Conservation (phyloP, 352 stramenopile genomes). For the Peronospora destructor region DNA sequence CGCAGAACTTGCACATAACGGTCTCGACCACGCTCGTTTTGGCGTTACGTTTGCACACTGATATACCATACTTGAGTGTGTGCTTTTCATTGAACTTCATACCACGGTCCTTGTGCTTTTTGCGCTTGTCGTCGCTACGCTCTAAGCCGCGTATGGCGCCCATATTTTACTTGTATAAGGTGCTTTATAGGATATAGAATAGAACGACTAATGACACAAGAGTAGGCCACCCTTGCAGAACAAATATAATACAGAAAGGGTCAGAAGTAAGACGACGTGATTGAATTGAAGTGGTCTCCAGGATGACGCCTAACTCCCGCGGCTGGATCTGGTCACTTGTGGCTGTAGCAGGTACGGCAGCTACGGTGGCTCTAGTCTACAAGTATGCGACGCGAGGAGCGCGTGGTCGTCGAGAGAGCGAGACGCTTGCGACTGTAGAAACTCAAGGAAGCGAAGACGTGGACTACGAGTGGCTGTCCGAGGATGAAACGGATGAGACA, state of each 20-base stretch:
- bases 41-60: slow-evolving; percentile 51
- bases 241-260: not conserved
- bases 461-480: slow-evolving; percentile 38
- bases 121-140: slow-evolving; percentile 22
- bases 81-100: slow-evolving; percentile 66
- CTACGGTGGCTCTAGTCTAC: slow-evolving; percentile 50
- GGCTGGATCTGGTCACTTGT: slow-evolving; percentile 60
- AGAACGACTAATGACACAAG: too few relatives aligned
- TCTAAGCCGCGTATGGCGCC: slow-evolving; percentile 18
- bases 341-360: slow-evolving; percentile 61
- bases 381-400: slow-evolving; percentile 47
- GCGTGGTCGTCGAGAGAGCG: slow-evolving; percentile 18
- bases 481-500: slow-evolving; percentile 33
- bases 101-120: slow-evolving; percentile 56
- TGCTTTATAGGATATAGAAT: too few relatives aligned
- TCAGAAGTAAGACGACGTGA: not conserved
- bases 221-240: not conserved
- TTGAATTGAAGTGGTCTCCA: not conserved
- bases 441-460: slow-evolving; percentile 24
- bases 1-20: slow-evolving; percentile 75
- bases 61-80: slow-evolving; percentile 60
- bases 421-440: slow-evolving; percentile 9
- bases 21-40: slow-evolving; percentile 45
- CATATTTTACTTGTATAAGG: slow-evolving; percentile 9
- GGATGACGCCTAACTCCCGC: slow-evolving; percentile 37